These are phyloP conservation scores for Miamiensis avidus DNA, from an alignment of 169 alveolate species.

Conservation along the genomic window DNA sequence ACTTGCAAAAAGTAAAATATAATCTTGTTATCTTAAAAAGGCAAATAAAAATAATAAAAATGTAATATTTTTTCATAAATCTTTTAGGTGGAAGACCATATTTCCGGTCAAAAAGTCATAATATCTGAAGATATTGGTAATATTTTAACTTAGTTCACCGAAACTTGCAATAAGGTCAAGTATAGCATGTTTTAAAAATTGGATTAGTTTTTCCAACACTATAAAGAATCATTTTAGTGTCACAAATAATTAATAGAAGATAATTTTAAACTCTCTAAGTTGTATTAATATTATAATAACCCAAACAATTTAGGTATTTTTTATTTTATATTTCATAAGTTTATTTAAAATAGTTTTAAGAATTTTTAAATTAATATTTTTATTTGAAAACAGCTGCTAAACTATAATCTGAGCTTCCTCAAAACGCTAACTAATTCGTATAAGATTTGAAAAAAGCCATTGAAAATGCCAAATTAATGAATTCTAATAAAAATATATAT, in stretches of 20 bases:
- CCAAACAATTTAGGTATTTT: neutral
- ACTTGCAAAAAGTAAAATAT: neutral
- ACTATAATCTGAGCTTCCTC: neutral
- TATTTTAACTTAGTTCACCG: neutral
- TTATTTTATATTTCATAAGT: too few species aligned
- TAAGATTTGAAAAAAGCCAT: neutral
- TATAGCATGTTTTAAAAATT: neutral
- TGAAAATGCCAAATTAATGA: neutral
- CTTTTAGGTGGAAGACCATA: neutral
- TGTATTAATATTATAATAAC: too few species aligned
- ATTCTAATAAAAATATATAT: too few species aligned
- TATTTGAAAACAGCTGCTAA: neutral
- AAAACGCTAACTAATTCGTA: neutral
- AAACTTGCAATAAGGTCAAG: neutral
- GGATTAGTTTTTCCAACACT: neutral
- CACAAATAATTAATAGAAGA: neutral
- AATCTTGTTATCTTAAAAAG: too few species aligned
- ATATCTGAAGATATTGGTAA: neutral
- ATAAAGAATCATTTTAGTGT: neutral
- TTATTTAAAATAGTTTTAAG: too few species aligned
- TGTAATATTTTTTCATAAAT: too few species aligned
- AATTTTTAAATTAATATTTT: too few species aligned
- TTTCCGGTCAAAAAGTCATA: neutral
- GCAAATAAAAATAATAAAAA: too few species aligned
- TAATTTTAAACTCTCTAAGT: neutral